Base-by-base conservation (phyloP, 805 yeast species). In the Kazachstania psychrophila region DNA sequence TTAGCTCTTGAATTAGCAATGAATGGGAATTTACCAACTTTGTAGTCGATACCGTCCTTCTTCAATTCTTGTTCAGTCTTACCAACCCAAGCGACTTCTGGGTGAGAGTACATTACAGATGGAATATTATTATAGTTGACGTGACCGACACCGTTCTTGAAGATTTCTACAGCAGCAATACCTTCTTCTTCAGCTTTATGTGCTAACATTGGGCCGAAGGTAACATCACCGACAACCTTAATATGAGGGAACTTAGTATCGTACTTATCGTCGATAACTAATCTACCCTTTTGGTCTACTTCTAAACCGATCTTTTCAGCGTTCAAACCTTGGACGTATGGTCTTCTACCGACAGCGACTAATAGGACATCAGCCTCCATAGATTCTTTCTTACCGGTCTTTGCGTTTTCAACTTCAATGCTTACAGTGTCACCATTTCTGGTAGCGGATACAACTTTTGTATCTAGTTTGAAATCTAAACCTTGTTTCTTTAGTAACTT, bases 171-270 rank as follows among this genome's bases (percentile, higher is more conserved):
- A 49, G 95, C 97, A 40, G 99, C 99, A 51, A 92, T 80, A 67
- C 96, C 99, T 73, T 92, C 99, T 65, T 92, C 99, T 73, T 92
- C 99, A 45, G 99, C 99, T 74, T 92, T 92, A 75, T 92, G 99
- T 47, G 99, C 99, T 68, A 92, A 76, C 99, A 92, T 92, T 54
- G 95, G 89, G 53, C 99, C 99, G 55, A 85, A 92, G 28, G 99
- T 92, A 39, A 80, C 96, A 60, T 92, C 99, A 65, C 99, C 99
- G 65, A 92, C 85, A 56, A 87, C 94, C 66, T 95, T 84, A 62
- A 92, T 88, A 68, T 92, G 95, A 38, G 88, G 81, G 66, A 72
- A 75, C 66, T 85, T 88, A 48, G 97, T 82, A 69, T 85, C 81
- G 75, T 75, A 92, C 71, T 89, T 86, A 42, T 81, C 78, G 65